Conservation (phyloP, 139 green algal genomes). For the Gonium pectorale region DNA sequence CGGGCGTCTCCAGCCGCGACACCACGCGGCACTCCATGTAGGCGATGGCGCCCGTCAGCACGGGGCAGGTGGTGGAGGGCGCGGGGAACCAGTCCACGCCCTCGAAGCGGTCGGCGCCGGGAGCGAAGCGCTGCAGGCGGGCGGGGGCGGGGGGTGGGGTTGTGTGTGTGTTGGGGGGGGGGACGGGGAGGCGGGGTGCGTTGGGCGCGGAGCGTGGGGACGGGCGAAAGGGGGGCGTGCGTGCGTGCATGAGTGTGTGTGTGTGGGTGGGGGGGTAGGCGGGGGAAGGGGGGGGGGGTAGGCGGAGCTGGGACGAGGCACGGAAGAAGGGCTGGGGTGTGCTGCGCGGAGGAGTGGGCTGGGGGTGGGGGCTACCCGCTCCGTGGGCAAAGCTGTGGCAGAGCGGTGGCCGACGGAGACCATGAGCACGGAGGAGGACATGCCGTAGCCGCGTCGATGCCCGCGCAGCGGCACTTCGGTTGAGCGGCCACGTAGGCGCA, state of each 20-base stretch:
- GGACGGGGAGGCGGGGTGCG: neutral
- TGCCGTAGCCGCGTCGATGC: no score
- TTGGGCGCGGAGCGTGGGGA: neutral
- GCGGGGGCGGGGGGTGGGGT: no score
- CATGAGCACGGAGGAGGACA: no score
- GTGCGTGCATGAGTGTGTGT: neutral
- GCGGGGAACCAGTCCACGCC: constrained; percentile 63
- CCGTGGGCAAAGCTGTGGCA: no score
- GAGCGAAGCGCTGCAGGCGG: constrained; percentile 79
- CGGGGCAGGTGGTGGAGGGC: constrained; percentile 61
- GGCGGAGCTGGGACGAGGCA: no score
- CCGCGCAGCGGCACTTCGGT: no score
- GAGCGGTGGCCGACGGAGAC: no score
- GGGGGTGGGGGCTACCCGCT: no score
- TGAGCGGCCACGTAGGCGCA: no score
- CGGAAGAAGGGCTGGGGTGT: no score
- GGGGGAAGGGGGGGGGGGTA: neutral
- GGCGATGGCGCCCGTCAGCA: constrained; percentile 78
- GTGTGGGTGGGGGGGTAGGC: neutral
- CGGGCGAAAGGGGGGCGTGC: neutral
- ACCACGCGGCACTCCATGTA: constrained; percentile 94
- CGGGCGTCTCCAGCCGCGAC: constrained; percentile 92
- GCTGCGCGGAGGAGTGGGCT: no score
- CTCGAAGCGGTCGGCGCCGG: constrained; percentile 92
- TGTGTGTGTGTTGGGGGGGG: neutral